Conservation (phyloP, 1,284 basidiomycete species). For the Pascua sp. region DNA sequence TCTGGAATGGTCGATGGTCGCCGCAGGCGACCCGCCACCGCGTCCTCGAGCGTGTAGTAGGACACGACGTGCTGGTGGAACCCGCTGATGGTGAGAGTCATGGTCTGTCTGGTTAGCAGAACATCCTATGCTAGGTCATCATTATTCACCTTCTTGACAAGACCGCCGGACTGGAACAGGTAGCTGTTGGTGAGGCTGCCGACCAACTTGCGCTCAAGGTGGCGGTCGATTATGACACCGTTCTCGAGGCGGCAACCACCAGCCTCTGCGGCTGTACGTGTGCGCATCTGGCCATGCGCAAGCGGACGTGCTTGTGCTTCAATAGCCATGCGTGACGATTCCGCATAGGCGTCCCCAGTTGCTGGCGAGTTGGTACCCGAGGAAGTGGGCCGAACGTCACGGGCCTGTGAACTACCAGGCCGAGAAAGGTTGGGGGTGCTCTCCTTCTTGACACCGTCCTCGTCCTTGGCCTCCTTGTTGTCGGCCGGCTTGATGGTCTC, state of each 20-base stretch:
- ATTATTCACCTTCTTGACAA: conserved; percentile 84
- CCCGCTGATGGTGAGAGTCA: conserved; percentile 78
- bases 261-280: conserved; percentile 18
- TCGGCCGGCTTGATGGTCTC: conserved; percentile 73
- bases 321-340: conserved; percentile 20
- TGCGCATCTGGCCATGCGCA: conserved; percentile 20
- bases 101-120: conserved; percentile 60
- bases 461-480: conserved; percentile 14
- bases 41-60: conserved; percentile 91
- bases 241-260: conserved; percentile 21
- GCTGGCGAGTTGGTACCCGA: conserved; percentile 12
- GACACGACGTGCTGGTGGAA: conserved; percentile 92
- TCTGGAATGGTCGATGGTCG: conserved; percentile 86
- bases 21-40: conserved; percentile 77
- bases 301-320: conserved; percentile 13
- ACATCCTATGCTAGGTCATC: not conserved
- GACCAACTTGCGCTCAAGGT: conserved; percentile 67
- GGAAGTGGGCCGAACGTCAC: not conserved
- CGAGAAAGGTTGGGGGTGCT: conserved; percentile 6
- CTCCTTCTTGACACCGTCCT: conserved; percentile 13
- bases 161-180: conserved; percentile 83
- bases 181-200: conserved; percentile 86
- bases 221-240: conserved; percentile 20
- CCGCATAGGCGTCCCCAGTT: conserved; percentile 8
- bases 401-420: no score